These are phyloP conservation scores for Echium plantagineum DNA, from an alignment of 257 asterid genomes.

Conservation along the genomic window DNA sequence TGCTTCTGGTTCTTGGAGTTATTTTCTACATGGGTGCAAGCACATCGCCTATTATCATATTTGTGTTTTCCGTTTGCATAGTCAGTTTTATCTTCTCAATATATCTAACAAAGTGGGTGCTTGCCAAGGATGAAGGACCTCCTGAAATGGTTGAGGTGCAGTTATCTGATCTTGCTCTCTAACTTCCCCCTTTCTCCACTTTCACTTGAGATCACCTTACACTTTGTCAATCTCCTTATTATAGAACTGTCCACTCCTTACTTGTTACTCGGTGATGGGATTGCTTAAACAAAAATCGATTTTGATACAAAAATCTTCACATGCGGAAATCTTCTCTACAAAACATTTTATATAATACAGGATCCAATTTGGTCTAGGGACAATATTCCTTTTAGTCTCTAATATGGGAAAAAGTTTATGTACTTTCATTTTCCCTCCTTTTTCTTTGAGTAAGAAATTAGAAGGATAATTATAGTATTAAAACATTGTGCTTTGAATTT, in stretches of 20 bases:
- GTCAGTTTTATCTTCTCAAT: constrained; percentile 63
- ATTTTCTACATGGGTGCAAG: constrained; percentile 83
- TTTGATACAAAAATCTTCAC: no score
- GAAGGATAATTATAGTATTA: not conserved
- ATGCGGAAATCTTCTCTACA: no score
- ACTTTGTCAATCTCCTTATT: not conserved
- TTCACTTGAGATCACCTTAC: not conserved
- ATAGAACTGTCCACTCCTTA: not conserved
- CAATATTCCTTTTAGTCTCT: not conserved
- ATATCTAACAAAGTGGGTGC: constrained; percentile 89
- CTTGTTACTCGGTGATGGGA: no score
- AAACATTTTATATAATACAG: no score
- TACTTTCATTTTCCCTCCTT: not conserved
- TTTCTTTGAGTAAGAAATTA: not conserved
- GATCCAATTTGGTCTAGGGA: no score
- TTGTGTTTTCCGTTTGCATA: constrained; percentile 86
- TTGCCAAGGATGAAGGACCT: constrained; percentile 94
- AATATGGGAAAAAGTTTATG: no score
- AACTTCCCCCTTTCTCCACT: not conserved
- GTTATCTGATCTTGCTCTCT: not conserved
- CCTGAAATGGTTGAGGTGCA: constrained; percentile 95
- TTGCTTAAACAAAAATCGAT: no score
- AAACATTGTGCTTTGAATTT: not conserved
- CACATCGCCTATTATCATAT: constrained; percentile 80
- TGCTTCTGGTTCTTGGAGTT: constrained; percentile 60